A percentile compares a stretch with the other conserved stretches of the same genome.
Evolutionary conservation across 169 alveolate genomes (phyloP).

Genomic region (Neospora caninum): DNA sequence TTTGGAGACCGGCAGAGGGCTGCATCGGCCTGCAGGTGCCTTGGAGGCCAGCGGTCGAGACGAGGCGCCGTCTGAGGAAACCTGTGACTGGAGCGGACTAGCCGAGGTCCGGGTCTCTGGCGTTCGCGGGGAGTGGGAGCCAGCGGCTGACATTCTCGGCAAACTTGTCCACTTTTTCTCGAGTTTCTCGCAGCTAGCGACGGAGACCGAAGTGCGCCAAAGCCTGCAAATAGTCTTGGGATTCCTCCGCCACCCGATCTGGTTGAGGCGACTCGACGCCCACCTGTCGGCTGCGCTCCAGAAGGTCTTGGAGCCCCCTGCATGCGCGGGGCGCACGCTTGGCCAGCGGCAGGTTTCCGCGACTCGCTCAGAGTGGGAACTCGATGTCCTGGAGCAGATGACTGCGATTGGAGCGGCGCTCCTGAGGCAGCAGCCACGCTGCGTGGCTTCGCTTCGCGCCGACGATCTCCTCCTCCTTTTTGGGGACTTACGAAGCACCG

Average conservation of each 20-base stretch:
- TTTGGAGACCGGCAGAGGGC: no score
- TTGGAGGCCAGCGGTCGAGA: no score
- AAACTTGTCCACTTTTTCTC: not conserved
- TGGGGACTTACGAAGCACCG: not conserved
- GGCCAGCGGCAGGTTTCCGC: not conserved
- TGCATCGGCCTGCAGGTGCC: no score
- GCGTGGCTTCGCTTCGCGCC: not conserved
- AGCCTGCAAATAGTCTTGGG: not conserved
- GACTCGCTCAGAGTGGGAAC: conserved; percentile 1
- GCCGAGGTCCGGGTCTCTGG: no score
- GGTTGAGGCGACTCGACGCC: not conserved
- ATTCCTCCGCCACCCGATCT: not conserved
- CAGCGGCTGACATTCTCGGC: conserved; percentile 2
- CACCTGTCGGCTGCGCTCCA: not conserved
- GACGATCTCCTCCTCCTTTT: not conserved
- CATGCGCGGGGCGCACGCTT: not conserved
- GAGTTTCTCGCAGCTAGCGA: not conserved
- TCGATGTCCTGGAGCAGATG: not conserved
- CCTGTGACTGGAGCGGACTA: no score
- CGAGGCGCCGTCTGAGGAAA: no score
- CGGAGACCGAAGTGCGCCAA: not conserved
- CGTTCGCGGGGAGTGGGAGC: not conserved
- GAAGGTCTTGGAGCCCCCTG: not conserved
- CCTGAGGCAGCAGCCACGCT: not conserved
- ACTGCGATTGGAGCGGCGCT: not conserved